Conservation (phyloP, 2,329 filamentous ascomycete species). For the Hypoxylon sp. region DNA sequence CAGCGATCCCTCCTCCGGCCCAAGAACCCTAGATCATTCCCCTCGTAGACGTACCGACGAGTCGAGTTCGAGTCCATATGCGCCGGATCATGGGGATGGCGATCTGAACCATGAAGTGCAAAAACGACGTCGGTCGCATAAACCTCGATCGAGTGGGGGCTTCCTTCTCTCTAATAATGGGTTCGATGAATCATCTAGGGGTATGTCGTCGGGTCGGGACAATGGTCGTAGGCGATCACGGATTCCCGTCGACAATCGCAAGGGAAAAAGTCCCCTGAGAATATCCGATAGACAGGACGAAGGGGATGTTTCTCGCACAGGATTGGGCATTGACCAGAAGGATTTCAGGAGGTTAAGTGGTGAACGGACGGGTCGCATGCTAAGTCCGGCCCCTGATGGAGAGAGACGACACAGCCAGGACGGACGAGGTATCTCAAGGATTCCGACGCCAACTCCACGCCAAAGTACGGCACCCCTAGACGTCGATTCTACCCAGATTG, state of each 20-base stretch:
- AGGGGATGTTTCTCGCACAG: constrained; percentile 11
- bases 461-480: constrained; percentile 56
- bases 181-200: constrained; percentile 38
- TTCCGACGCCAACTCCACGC: constrained; percentile 40
- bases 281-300: constrained; percentile 27
- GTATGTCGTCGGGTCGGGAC: constrained; percentile 38
- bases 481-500: constrained; percentile 86
- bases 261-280: constrained; percentile 38
- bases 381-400: constrained; percentile 26
- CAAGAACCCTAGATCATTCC: constrained; percentile 33
- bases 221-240: constrained; percentile 45
- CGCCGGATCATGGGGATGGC: constrained; percentile 28
- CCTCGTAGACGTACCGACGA: constrained; percentile 28
- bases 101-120: constrained; percentile 35
- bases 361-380: constrained; percentile 21
- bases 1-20: constrained; percentile 33
- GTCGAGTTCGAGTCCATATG: constrained; percentile 24
- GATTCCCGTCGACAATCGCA: constrained; percentile 44
- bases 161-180: constrained; percentile 61
- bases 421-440: constrained; percentile 40
- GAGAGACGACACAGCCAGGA: constrained; percentile 41
- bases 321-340: constrained; percentile 26
- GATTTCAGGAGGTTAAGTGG: constrained; percentile 27
- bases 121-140: constrained; percentile 48
- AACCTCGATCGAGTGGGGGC: constrained; percentile 56